Percentiles rank a stretch among this genome's conserved stretches.
Conservation (phyloP, 371 early-diverging fungal genomes). For the Choanephora cucurbitarum region DNA sequence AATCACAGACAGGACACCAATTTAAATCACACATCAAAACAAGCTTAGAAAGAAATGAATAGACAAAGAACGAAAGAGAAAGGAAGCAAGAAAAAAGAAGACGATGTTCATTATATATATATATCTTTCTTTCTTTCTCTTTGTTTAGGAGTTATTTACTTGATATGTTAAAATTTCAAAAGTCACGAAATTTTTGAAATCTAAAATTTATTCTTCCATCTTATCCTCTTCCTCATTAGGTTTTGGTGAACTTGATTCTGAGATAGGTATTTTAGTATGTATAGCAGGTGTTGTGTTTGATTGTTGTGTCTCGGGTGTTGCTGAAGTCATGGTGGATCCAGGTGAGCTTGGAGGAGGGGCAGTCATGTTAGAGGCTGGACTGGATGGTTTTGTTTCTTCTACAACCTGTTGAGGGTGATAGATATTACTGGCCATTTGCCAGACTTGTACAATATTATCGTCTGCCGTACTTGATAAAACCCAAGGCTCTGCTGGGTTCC, state of each 20-base stretch:
- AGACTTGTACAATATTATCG: slow-evolving; percentile 98
- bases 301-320: no score
- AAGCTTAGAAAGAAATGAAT: no score
- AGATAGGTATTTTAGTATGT: background rate
- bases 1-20: slow-evolving; percentile 39
- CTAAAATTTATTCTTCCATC: slow-evolving; percentile 13
- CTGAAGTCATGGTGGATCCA: background rate
- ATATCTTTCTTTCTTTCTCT: slow-evolving; percentile 7
- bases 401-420: slow-evolving; percentile 9
- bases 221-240: slow-evolving; percentile 6
- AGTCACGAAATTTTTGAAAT: background rate
- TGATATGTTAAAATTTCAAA: background rate
- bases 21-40: slow-evolving; percentile 38
- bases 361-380: background rate
- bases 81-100: background rate
- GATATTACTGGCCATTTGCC: slow-evolving; percentile 82
- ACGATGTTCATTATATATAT: slow-evolving; percentile 1
- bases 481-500: slow-evolving; percentile 98
- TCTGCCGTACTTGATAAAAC: slow-evolving; percentile 95
- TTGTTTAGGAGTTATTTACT: no score
- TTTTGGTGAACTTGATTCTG: slow-evolving; percentile 2
- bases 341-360: background rate
- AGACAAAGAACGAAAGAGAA: background rate
- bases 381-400: background rate
- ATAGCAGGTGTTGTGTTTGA: no score